Base-by-base conservation (phyloP, 2,329 filamentous ascomycete genomes). In the Annulohypoxylon truncatum region DNA sequence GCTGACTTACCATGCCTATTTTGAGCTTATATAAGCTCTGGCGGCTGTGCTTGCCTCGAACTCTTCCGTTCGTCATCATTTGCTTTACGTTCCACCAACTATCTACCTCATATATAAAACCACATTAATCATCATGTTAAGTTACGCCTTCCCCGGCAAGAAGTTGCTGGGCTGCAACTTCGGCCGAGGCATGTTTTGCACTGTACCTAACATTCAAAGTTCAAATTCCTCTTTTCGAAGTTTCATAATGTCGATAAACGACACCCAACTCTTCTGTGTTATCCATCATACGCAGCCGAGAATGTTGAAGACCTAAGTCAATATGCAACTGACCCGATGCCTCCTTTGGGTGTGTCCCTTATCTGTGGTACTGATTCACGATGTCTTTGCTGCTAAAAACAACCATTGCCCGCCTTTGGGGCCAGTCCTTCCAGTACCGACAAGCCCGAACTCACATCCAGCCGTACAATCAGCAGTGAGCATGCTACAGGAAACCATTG, bases 401-500 rank as follows among this genome's bases (percentile, higher is more conserved):
- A 53, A 56, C 18, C 52, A 66, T 47, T 65, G 61, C 24, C 56
- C 64, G 13, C 64, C 60, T 6, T n/a, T 64, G 26, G 64, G 56
- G 2, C 51, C 65, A n/a, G 65, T 59, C 8, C 53, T 65, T 9
- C 65, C 57, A 28, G 61, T 35, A n/a, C 57, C 57, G 20, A 65
- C 42, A n/a, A 65, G 42, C 9, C 61, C 61, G 18, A 60, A 42
- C 42, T 54, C 61, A 6, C 48, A 68, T 38, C 53, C 48, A 26
- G 57, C 42, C 3, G 66, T 68, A 20, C 53, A 60, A n/a, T 42
- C 42, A n/a, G 44, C 42, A 28, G 35, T 62, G 22, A 35, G 20
- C 7, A 24, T 33, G 9, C 26, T 60, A 10, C 29, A 48, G 22
- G 31, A 58, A 26, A 20, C 20, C 1, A 15, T 53, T 4, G 15